Percentiles rank a stretch among this genome's conserved stretches.
phyloP scores from a whole-genome alignment of 768 basidiomycete genomes.

The Trametes gibbosa region DNA sequence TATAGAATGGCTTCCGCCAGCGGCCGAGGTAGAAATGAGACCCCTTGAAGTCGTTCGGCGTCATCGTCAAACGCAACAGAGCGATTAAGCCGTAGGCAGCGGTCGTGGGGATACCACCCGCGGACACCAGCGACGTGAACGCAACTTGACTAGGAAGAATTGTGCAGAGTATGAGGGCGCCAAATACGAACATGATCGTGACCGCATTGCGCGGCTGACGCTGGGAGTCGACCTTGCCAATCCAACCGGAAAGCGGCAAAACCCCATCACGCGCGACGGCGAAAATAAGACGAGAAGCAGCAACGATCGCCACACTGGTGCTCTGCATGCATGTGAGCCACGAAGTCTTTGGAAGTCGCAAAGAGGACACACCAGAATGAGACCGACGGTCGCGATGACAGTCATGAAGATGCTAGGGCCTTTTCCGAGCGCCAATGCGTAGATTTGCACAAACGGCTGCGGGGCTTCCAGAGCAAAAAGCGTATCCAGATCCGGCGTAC shows the following conservation, averaged over 20 bases:
- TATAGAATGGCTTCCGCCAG: slow-evolving; percentile 66
- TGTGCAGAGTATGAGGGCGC: slow-evolving; percentile 72
- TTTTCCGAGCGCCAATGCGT: slow-evolving; percentile 78
- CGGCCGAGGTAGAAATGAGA: slow-evolving; percentile 74
- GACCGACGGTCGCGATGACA: slow-evolving; percentile 74
- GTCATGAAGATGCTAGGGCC: slow-evolving; percentile 87
- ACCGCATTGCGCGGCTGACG: slow-evolving; percentile 85
- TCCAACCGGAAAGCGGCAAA: slow-evolving; percentile 80
- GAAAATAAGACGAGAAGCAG: slow-evolving; percentile 84
- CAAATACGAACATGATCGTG: slow-evolving; percentile 82
- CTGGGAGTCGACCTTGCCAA: slow-evolving; percentile 63
- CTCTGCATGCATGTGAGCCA: slow-evolving; percentile 45
- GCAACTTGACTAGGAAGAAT: slow-evolving; percentile 90
- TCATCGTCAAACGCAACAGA: slow-evolving; percentile 71
- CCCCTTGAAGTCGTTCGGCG: slow-evolving; percentile 68
- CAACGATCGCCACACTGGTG: slow-evolving; percentile 84
- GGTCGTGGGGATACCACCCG: slow-evolving; percentile 82
- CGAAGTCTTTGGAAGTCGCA: not conserved
- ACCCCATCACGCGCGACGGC: slow-evolving; percentile 95
- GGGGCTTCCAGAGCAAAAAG: slow-evolving; percentile 78
- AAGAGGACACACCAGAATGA: slow-evolving; percentile 62
- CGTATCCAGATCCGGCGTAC: slow-evolving; percentile 73
- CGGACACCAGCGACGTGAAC: slow-evolving; percentile 87
- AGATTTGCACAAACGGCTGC: slow-evolving; percentile 89
- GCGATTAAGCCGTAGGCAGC: slow-evolving; percentile 86